Percentiles rank a stretch among this genome's conserved stretches.
Conservation (phyloP, 441 rosid genomes). For the Aleurites moluccanus region DNA sequence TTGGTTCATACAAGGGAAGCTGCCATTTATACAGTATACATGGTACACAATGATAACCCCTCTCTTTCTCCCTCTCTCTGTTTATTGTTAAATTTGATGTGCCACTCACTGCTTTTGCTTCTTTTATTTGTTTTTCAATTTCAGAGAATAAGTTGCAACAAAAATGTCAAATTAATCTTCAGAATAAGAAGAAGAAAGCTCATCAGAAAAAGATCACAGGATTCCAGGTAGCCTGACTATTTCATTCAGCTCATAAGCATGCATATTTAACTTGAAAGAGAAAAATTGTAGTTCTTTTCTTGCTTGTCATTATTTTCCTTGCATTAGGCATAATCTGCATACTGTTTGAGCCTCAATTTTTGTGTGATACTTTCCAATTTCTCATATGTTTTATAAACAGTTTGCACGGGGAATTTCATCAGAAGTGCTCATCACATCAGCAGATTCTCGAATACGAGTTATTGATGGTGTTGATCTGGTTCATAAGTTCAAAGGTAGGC, state of each 20-base stretch:
- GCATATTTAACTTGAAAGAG: background rate
- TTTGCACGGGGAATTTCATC: constrained; percentile 86
- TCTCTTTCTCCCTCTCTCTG: background rate
- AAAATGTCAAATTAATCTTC: constrained; percentile 74
- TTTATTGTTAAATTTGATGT: background rate
- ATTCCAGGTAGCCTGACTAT: constrained; percentile 68
- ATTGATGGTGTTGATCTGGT: constrained; percentile 77
- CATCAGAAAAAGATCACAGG: constrained; percentile 95
- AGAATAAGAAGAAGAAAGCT: constrained; percentile 89
- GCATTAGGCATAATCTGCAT: background rate
- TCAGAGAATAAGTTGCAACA: constrained; percentile 90
- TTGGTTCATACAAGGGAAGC: constrained; percentile 94
- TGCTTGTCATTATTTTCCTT: background rate
- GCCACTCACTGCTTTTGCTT: constrained; percentile 15
- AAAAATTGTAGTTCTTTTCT: constrained; percentile 6
- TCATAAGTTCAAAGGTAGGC: constrained; percentile 89
- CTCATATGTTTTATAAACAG: constrained; percentile 48
- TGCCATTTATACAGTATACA: constrained; percentile 72
- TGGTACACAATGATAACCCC: constrained; percentile 43
- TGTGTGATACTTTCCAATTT: constrained; percentile 19
- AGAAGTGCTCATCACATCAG: constrained; percentile 84
- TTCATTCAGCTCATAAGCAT: background rate
- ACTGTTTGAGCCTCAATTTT: constrained; percentile 12
- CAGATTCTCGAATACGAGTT: constrained; percentile 94
- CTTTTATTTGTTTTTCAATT: constrained; percentile 15